Conservation (phyloP, 495 filamentous ascomycete genomes). For the Neurospora discreta region DNA sequence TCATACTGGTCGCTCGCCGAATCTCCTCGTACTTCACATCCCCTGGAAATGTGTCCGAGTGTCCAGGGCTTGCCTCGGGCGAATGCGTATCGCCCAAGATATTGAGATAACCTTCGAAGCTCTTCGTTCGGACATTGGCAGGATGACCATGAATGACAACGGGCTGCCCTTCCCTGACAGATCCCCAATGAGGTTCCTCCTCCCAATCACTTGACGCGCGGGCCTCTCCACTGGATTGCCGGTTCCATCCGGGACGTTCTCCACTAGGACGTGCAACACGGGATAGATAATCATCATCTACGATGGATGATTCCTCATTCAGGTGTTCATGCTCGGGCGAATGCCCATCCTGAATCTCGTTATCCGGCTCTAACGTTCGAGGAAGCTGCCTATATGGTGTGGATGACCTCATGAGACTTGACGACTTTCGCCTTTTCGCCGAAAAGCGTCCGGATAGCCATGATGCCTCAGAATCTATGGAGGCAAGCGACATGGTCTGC, state of each 20-base stretch:
- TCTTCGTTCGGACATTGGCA: slow-evolving; percentile 23
- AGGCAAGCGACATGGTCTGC: slow-evolving; percentile 57
- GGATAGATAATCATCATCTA: slow-evolving; percentile 54
- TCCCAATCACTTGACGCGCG: slow-evolving; percentile 37
- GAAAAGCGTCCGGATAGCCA: slow-evolving; percentile 67
- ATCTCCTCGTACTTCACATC: slow-evolving; percentile 33
- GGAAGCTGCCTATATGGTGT: slow-evolving; percentile 24
- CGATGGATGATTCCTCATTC: slow-evolving; percentile 50
- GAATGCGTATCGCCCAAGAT: slow-evolving; percentile 26
- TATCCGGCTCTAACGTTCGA: slow-evolving; percentile 27
- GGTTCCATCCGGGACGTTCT: slow-evolving; percentile 38
- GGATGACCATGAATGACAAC: slow-evolving; percentile 24
- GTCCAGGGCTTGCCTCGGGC: slow-evolving; percentile 16
- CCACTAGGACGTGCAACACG: slow-evolving; percentile 43
- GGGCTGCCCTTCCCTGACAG: slow-evolving; percentile 27
- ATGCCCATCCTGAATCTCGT: slow-evolving; percentile 10
- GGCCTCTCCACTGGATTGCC: slow-evolving; percentile 35
- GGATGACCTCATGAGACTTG: slow-evolving; percentile 20
- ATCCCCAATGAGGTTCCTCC: slow-evolving; percentile 34
- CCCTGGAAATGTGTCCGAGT: neutral
- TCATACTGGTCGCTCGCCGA: slow-evolving; percentile 54
- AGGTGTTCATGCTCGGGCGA: slow-evolving; percentile 6
- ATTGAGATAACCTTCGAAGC: slow-evolving; percentile 56
- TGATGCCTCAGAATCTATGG: slow-evolving; percentile 82
- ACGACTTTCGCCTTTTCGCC: slow-evolving; percentile 28